Percentiles rank a stretch among this genome's conserved stretches.
Conservation (phyloP, 1,139 yeast genomes). For the Pichia sp. region DNA sequence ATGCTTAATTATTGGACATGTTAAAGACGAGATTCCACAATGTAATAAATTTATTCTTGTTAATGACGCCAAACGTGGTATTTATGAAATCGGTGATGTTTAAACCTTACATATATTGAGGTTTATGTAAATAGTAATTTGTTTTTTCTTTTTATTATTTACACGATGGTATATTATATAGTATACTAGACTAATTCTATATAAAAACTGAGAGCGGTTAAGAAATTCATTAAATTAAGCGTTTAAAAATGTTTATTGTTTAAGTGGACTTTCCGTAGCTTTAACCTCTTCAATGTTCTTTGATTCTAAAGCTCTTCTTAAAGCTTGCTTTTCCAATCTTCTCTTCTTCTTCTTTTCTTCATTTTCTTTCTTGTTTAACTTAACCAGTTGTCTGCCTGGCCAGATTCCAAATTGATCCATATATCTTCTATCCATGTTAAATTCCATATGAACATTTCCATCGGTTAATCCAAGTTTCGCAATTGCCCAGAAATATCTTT, state of each 20-base stretch:
- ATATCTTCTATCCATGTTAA: constrained; percentile 77
- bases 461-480: constrained; percentile 86
- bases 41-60: constrained; percentile 47
- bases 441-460: constrained; percentile 69
- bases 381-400: constrained; percentile 49
- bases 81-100: constrained; percentile 27
- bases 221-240: too few relatives aligned
- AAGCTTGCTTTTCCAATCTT: constrained; percentile 36
- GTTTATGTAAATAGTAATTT: neutral
- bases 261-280: neutral
- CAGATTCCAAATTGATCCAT: constrained; percentile 81
- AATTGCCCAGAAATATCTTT: constrained; percentile 77
- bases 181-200: too few relatives aligned
- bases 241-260: neutral
- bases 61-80: constrained; percentile 28
- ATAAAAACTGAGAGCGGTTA: too few relatives aligned
- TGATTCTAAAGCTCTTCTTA: constrained; percentile 19
- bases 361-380: constrained; percentile 39
- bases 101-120: neutral
- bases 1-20: constrained; percentile 73
- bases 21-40: constrained; percentile 53
- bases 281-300: neutral
- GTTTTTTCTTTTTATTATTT: too few relatives aligned
- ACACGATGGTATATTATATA: too few relatives aligned
- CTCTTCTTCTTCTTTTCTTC: constrained; percentile 38